Percentiles rank a stretch among this genome's conserved stretches.
These are phyloP conservation scores for Arachnopeziza araneosa DNA, from an alignment of 2,329 filamentous ascomycete genomes.

Conservation along the genomic window DNA sequence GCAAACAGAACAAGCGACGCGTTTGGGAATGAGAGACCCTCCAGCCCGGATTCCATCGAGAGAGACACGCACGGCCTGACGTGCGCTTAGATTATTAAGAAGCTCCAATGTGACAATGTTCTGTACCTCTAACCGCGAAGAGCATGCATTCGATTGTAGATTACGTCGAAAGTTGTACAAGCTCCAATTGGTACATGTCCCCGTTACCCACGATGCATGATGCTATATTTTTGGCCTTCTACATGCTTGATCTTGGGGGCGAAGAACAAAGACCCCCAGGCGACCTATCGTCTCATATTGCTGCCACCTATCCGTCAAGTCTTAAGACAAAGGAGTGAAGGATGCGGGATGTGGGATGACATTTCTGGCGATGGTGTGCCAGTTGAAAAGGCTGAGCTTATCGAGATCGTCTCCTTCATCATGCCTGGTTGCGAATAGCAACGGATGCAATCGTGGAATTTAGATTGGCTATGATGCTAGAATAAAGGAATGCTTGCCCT, in stretches of 20 bases:
- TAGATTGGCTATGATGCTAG: neutral
- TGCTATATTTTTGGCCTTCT: neutral
- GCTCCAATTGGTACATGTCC: neutral
- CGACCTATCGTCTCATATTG: neutral
- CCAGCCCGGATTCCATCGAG: neutral
- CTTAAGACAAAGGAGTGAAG: neutral
- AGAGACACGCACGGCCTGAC: neutral
- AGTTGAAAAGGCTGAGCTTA: slow-evolving; percentile 16
- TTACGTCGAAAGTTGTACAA: neutral
- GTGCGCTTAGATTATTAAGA: too few species aligned
- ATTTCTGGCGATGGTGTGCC: neutral
- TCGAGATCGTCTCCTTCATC: neutral
- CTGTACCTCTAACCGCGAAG: too few species aligned
- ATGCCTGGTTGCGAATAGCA: neutral
- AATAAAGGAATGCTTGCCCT: neutral
- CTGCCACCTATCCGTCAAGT: neutral
- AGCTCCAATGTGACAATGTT: too few species aligned
- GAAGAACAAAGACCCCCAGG: neutral
- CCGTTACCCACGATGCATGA: neutral
- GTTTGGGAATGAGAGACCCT: neutral
- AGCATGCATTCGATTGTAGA: neutral
- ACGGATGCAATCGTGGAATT: neutral
- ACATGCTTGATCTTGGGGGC: neutral
- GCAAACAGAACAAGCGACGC: neutral
- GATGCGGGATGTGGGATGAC: neutral